These are phyloP conservation scores for Rubroshorea leprosula DNA, from an alignment of 345 rosid species.

Conservation along the genomic window DNA sequence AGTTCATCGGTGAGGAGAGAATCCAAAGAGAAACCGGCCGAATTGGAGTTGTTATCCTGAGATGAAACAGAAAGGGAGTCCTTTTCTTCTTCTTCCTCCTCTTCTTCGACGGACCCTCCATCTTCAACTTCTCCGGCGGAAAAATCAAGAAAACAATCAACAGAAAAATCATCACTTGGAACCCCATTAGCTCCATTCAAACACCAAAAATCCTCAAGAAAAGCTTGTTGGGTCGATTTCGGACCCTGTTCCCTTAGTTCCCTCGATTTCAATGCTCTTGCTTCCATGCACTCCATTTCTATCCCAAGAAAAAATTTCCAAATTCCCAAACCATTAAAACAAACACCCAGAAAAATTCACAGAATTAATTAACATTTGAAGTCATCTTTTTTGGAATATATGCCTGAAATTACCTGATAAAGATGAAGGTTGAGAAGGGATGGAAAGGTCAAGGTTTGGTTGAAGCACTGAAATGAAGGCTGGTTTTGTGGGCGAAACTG, in stretches of 20 bases:
- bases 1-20: conserved; percentile 28
- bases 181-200: conserved; percentile 16
- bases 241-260: conserved; percentile 35
- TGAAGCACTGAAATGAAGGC: conserved; percentile 20
- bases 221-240: conserved; percentile 28
- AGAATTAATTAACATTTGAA: not conserved
- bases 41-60: conserved; percentile 28
- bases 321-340: not conserved
- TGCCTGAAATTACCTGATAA: conserved; percentile 19
- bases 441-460: conserved; percentile 8
- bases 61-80: conserved; percentile 36
- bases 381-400: no score
- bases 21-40: conserved; percentile 17
- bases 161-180: conserved; percentile 53
- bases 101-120: conserved; percentile 20
- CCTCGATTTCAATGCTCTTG: conserved; percentile 54
- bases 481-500: conserved; percentile 40
- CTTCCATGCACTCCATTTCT: conserved; percentile 55
- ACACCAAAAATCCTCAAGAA: conserved; percentile 30
- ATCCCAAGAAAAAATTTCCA: no score
- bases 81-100: conserved; percentile 15
- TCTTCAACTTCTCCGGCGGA: conserved; percentile 38
- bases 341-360: not conserved
- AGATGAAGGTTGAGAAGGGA: not conserved
- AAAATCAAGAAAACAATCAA: conserved; percentile 66